Conservation (phyloP, 768 basidiomycete genomes). For the Boletus subcaerulescens region DNA sequence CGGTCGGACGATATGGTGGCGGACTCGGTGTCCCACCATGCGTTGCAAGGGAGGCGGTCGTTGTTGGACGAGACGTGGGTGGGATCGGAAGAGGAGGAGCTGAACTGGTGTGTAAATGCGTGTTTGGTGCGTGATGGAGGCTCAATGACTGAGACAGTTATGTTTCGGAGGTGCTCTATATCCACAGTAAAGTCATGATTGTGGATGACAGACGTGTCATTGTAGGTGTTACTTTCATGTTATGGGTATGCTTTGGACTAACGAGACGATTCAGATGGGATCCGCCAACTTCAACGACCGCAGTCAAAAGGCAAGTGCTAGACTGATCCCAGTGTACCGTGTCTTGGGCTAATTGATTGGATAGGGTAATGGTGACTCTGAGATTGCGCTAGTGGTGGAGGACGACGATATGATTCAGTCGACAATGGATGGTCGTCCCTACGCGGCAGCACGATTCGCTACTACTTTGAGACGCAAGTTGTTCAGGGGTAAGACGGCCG, state of each 20-base stretch:
- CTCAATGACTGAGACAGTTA: slow-evolving; percentile 46
- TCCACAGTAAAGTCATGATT: slow-evolving; percentile 90
- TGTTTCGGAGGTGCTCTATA: slow-evolving; percentile 77
- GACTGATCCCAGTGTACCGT: neutral
- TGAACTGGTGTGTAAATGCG: slow-evolving; percentile 57
- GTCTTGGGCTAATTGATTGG: slow-evolving; percentile 8
- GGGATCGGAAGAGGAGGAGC: slow-evolving; percentile 80
- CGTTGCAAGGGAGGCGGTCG: slow-evolving; percentile 56
- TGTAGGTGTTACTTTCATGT: slow-evolving; percentile 41
- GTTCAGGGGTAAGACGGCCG: slow-evolving; percentile 58
- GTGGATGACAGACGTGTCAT: slow-evolving; percentile 91
- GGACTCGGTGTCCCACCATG: slow-evolving; percentile 82
- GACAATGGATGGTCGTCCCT: slow-evolving; percentile 75
- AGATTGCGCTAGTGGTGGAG: slow-evolving; percentile 91
- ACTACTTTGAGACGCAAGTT: slow-evolving; percentile 78
- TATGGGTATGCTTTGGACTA: neutral
- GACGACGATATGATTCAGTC: slow-evolving; percentile 75
- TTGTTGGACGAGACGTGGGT: slow-evolving; percentile 81
- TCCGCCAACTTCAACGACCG: slow-evolving; percentile 93
- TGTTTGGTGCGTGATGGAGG: neutral
- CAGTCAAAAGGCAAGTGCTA: slow-evolving; percentile 58
- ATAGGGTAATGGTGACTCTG: slow-evolving; percentile 90
- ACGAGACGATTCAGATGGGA: slow-evolving; percentile 59
- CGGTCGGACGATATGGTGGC: slow-evolving; percentile 62
- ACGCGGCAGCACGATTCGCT: slow-evolving; percentile 76